Percentiles rank a stretch among this genome's conserved stretches.
Evolutionary conservation across 352 stramenopile species (phyloP).

Genomic region (Peronosclerospora sorghi): DNA sequence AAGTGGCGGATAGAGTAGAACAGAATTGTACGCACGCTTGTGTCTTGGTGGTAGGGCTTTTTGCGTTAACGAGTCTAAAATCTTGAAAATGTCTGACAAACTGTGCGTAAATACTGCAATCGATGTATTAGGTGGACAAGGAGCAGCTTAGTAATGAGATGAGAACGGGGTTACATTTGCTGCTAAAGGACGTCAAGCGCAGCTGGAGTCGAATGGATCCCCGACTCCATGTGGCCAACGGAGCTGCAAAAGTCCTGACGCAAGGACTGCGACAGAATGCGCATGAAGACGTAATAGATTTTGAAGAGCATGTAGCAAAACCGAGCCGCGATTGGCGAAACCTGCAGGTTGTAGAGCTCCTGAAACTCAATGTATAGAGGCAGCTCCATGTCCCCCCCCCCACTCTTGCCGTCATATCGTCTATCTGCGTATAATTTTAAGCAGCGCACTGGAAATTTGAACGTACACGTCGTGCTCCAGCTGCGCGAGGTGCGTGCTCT

Average conservation of each 20-base stretch:
- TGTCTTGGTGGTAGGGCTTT: constrained; percentile 46
- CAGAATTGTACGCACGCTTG: constrained; percentile 56
- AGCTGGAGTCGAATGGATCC: constrained; percentile 62
- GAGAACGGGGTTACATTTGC: constrained; percentile 47
- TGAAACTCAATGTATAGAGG: constrained; percentile 66
- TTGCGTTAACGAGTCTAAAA: no score
- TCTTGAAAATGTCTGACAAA: no score
- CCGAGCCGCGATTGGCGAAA: constrained; percentile 69
- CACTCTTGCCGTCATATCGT: no score
- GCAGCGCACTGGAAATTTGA: constrained; percentile 16
- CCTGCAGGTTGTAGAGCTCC: constrained; percentile 45
- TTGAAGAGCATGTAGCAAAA: constrained; percentile 74
- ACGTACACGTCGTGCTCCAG: constrained; percentile 25
- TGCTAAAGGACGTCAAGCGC: constrained; percentile 76
- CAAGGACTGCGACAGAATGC: constrained; percentile 37
- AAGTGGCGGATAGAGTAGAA: constrained; percentile 60
- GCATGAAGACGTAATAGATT: constrained; percentile 44
- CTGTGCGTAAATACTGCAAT: no score
- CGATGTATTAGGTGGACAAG: constrained; percentile 28
- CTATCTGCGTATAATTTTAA: no score
- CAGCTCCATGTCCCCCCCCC: no score
- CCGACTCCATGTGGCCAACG: constrained; percentile 39
- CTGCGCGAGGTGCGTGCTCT: constrained; percentile 1
- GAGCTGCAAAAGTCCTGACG: constrained; percentile 29
- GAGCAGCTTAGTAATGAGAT: constrained; percentile 40